These are phyloP conservation scores for Polysphondylium violaceum DNA, from an alignment of 78 protist genomes.

Conservation along the genomic window DNA sequence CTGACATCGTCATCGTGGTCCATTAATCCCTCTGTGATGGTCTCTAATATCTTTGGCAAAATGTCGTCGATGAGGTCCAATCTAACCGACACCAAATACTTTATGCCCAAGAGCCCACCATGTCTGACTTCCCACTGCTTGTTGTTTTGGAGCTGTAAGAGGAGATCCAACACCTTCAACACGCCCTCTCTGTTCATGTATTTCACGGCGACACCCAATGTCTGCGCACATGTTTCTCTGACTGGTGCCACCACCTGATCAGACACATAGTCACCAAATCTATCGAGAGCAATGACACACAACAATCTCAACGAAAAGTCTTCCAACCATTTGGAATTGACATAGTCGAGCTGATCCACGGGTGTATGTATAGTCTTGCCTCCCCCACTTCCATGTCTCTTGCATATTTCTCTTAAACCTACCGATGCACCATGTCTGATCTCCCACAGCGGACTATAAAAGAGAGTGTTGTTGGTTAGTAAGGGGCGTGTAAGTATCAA, in stretches of 20 bases:
- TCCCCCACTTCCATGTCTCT: slow-evolving; percentile 84
- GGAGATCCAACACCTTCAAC: slow-evolving; percentile 13
- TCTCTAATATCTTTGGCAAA: slow-evolving; percentile 16
- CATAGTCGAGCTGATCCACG: slow-evolving; percentile 1
- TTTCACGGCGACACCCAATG: slow-evolving; percentile 80
- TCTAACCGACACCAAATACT: slow-evolving; percentile 81
- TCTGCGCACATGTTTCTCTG: slow-evolving; percentile 94
- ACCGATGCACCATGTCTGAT: slow-evolving; percentile 93
- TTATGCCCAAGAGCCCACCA: slow-evolving; percentile 80
- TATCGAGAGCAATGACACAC: slow-evolving; percentile 89
- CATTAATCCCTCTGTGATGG: slow-evolving; percentile 28
- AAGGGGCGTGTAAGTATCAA: not conserved
- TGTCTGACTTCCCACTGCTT: slow-evolving; percentile 82
- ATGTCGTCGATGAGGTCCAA: slow-evolving; percentile 55
- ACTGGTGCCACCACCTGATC: slow-evolving; percentile 95
- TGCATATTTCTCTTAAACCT: slow-evolving; percentile 90
- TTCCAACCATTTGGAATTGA: slow-evolving; percentile 85
- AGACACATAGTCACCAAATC: slow-evolving; percentile 91
- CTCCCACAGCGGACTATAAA: slow-evolving; percentile 85
- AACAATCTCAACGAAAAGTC: slow-evolving; percentile 91
- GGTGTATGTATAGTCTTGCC: slow-evolving; percentile 53
- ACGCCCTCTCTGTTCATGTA: slow-evolving; percentile 47
- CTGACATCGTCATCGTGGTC: slow-evolving; percentile 84
- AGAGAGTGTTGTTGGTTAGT: not conserved
- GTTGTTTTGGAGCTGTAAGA: slow-evolving; percentile 55